A percentile compares a stretch with the other conserved stretches of the same genome.
phyloP scores from a whole-genome alignment of 73 alveolate genomes.

The Paraurostyla sp. region DNA sequence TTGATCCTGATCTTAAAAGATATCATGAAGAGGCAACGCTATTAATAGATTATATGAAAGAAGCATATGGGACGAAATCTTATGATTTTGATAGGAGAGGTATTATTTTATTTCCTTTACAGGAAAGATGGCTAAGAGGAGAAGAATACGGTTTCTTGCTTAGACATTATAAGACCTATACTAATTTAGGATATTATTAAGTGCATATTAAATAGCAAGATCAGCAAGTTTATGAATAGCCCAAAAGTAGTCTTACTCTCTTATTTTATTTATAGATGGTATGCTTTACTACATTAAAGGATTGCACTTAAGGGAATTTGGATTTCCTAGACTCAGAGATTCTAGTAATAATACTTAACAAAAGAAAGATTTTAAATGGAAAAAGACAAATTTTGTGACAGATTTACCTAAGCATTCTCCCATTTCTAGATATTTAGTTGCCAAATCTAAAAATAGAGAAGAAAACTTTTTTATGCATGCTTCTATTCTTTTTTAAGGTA shows the following conservation, averaged over 20 bases:
- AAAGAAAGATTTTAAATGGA: constrained; percentile 65
- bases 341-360: not conserved
- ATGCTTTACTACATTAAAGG: constrained; percentile 62
- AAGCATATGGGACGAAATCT: not conserved
- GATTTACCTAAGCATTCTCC: constrained; percentile 72
- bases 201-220: not conserved
- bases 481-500: not conserved
- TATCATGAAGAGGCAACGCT: not conserved
- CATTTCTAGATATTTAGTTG: constrained; percentile 60
- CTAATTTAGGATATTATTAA: not conserved
- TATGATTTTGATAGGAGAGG: constrained; percentile 1
- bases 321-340: constrained; percentile 70
- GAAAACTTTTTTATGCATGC: constrained; percentile 46
- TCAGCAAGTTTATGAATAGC: constrained; percentile 34
- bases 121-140: constrained; percentile 80
- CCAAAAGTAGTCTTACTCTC: not conserved
- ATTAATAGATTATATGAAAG: constrained; percentile 4
- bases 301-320: constrained; percentile 68
- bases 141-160: constrained; percentile 76
- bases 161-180: constrained; percentile 59
- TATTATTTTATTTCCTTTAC: constrained; percentile 69
- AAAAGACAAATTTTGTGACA: constrained; percentile 71
- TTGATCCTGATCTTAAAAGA: not conserved
- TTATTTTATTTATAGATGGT: constrained; percentile 34
- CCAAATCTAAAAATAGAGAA: constrained; percentile 27